Base-by-base conservation (phyloP, 345 rosid genomes). In the Eucalyptus tenuipes region DNA sequence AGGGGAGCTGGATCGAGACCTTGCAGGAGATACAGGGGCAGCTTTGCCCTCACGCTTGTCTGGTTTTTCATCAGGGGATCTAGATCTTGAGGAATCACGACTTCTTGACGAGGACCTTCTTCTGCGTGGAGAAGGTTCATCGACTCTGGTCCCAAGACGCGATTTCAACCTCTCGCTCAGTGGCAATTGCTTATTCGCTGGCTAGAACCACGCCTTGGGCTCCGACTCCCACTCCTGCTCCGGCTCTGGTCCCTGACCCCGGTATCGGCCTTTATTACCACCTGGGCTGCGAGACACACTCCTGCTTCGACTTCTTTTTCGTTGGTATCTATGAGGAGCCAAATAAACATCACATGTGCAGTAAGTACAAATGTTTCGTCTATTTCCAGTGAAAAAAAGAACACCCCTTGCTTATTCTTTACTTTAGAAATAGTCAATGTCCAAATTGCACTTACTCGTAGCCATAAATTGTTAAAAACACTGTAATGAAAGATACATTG, bases 131-230 rank as follows among this genome's bases (percentile, higher is more conserved):
- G 95, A 91, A 86, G 31, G 88, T 84, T 88, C 92, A 88, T 89
- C 89, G 20, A 88, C 85, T 68, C 90, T 90, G 86, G 97, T 95
- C 90, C 98, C 97, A 7, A 96, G 92, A 87, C 98, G 98, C 24
- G 96, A 94, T 92, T 92, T 96, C 90, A 96, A 92, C 85, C 92
- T 95, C 91, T 95, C 93, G 48, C 97, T 95, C 24, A 97, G 91
- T 86, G 93, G 89, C 59, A 92, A 91, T 81, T 91, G 95, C 91
- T 89, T 94, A 87, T 94, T 95, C 89, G 89, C 91, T 8, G 96
- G 98, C 96, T 96, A 50, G 89, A 92, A 90, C 96, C 95, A 52
- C 79, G 95, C 80, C 89, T 86, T 33, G 96, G 98, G 91, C 97
- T 97, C 87, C 86, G 93, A 93, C 96, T 95, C 66, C 89, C 89